These are phyloP conservation scores for Nakazawaea laoshanensis DNA, from an alignment of 805 yeast genomes.

Conservation along the genomic window DNA sequence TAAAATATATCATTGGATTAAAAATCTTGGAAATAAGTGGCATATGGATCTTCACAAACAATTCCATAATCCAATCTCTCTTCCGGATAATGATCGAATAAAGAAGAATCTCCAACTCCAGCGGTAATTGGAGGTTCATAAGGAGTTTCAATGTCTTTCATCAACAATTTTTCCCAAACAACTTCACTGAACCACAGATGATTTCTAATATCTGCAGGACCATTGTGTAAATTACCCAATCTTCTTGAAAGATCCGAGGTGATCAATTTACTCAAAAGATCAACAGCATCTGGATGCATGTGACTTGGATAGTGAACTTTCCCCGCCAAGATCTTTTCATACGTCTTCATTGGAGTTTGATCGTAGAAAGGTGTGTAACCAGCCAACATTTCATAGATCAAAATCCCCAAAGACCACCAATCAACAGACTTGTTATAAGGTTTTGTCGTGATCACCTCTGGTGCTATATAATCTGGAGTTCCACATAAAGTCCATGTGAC, in stretches of 20 bases:
- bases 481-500: slow-evolving; percentile 59
- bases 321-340: slow-evolving; percentile 49
- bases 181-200: slow-evolving; percentile 57
- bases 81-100: slow-evolving; percentile 68
- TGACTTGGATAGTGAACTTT: slow-evolving; percentile 44
- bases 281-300: slow-evolving; percentile 45
- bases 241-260: slow-evolving; percentile 48
- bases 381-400: slow-evolving; percentile 53
- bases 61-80: slow-evolving; percentile 81
- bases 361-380: slow-evolving; percentile 59
- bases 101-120: slow-evolving; percentile 56
- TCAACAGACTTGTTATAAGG: slow-evolving; percentile 57
- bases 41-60: slow-evolving; percentile 64
- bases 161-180: slow-evolving; percentile 48
- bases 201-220: slow-evolving; percentile 45
- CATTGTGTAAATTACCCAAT: slow-evolving; percentile 50
- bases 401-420: slow-evolving; percentile 59
- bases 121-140: slow-evolving; percentile 58
- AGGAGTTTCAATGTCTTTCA: slow-evolving; percentile 53
- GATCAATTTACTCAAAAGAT: slow-evolving; percentile 40
- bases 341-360: slow-evolving; percentile 55
- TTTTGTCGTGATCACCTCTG: slow-evolving; percentile 56
- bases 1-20: slow-evolving; percentile 20
- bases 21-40: slow-evolving; percentile 47
- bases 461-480: slow-evolving; percentile 58